Evolutionary conservation across 805 yeast genomes (phyloP), one percentile per base, ranked within the genome.

Genomic region (Saccharomycopsis babjevae): DNA sequence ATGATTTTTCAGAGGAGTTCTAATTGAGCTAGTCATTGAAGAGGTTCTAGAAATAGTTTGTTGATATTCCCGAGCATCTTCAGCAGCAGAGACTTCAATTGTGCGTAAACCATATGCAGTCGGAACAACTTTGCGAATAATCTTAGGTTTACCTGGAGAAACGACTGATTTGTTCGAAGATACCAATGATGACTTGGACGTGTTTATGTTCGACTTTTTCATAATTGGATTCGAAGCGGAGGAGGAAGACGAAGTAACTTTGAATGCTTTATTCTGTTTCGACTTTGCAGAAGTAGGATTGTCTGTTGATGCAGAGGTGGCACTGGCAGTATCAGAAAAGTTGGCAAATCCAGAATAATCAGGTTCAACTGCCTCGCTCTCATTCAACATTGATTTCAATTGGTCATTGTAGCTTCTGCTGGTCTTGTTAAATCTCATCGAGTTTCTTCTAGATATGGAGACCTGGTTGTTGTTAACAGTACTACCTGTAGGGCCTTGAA

Each of bases 41-140:
- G 60, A 56, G 3, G 64, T 61, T 42, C 63, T 50, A 8, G 62
- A 59, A 13, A 46, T 46, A 11, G 52, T 46, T 46, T 46, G 52
- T 46, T 46, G 52, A 22, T 46, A 46, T 46, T 46, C 52, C 2
- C 40, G 61, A 1, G 55, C 39, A 20, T 32, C 54, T 32, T 50
- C 52, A 16, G 50, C 61, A 10, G 59, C 62, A 16, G 64, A 61
- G 20, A 63, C 62, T 54, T 63, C 62, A 16, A 63, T 61, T 8
- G 65, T 63, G 22, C 57, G 43, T 30, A 63, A 59, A 5, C 65
- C 65, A 55, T 63, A 40, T 20, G 62, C 50, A 18, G 65, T 63
- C 10, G 65, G 65, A 15, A 63, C 55, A 7, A 64, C 61, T 42
- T 61, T 61, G 15, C 38, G 59, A 10, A 63, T 50, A 46, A 57